Evolutionary conservation across 352 stramenopile species (phyloP).

Genomic region (Globisporangium camurandrum): DNA sequence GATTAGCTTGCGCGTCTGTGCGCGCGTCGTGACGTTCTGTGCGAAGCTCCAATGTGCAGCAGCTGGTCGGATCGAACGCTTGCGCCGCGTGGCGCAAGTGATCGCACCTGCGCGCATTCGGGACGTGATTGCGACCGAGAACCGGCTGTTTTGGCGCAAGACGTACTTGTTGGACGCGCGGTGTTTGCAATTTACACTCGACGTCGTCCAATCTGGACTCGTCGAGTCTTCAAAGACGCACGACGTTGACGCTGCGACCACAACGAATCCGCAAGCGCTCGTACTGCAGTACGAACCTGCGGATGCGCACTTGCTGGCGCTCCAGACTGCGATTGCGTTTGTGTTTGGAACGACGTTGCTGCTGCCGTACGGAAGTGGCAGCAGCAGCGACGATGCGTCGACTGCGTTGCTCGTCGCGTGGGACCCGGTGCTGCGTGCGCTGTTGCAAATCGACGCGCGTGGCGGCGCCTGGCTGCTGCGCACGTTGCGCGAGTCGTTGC

Average conservation of each 20-base stretch:
- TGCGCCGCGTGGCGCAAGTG: slow-evolving; percentile 38
- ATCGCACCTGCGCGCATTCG: slow-evolving; percentile 70
- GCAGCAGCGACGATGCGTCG: background rate
- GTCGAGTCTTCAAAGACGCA: too few relatives aligned
- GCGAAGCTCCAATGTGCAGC: slow-evolving; percentile 25
- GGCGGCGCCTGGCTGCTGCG: slow-evolving; percentile 69
- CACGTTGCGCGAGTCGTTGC: slow-evolving; percentile 57
- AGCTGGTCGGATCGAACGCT: slow-evolving; percentile 24
- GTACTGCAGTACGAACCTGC: slow-evolving; percentile 49
- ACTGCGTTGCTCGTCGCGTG: slow-evolving; percentile 66
- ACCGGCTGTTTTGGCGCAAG: slow-evolving; percentile 82
- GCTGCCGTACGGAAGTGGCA: slow-evolving; percentile 30
- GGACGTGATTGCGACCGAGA: slow-evolving; percentile 71
- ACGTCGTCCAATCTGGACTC: too few relatives aligned
- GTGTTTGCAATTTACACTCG: slow-evolving; percentile 76
- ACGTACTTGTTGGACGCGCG: slow-evolving; percentile 72
- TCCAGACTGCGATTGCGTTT: slow-evolving; percentile 80
- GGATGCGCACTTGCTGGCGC: slow-evolving; percentile 57
- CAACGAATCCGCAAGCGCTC: slow-evolving; percentile 6
- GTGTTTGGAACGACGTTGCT: slow-evolving; percentile 86
- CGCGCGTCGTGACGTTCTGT: slow-evolving; percentile 24
- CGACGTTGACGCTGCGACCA: background rate
- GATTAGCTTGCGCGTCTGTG: slow-evolving; percentile 1
- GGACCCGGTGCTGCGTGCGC: slow-evolving; percentile 47
- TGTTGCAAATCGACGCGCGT: slow-evolving; percentile 67